phyloP scores from a whole-genome alignment of 345 rosid genomes.

The Gossypioides kirkii region DNA sequence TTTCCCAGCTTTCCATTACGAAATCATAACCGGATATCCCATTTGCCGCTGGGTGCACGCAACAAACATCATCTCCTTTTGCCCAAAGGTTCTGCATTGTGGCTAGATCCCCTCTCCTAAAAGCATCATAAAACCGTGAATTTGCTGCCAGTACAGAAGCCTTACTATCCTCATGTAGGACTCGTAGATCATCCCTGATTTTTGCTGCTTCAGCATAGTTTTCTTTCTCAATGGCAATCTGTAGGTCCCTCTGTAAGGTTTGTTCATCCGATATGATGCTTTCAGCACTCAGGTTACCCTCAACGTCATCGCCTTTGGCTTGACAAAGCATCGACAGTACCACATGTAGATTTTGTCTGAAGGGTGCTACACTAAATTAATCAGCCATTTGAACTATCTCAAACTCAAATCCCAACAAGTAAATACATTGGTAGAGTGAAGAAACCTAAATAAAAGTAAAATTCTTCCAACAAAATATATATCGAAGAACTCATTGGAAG shows the following conservation, averaged over 20 bases:
- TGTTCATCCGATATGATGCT: conserved; percentile 51
- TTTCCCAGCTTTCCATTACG: conserved; percentile 92
- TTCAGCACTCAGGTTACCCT: conserved; percentile 45
- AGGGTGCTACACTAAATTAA: conserved; percentile 30
- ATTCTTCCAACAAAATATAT: background rate
- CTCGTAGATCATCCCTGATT: conserved; percentile 61
- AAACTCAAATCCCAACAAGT: background rate
- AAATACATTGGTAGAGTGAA: background rate
- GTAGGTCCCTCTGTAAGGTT: conserved; percentile 50
- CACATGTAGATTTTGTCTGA: conserved; percentile 22
- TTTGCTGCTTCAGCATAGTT: conserved; percentile 81
- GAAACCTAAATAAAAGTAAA: background rate
- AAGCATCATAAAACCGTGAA: conserved; percentile 67
- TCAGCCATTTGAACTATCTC: conserved; percentile 12
- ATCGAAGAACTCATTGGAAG: background rate
- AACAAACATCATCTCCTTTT: conserved; percentile 54
- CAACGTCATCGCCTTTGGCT: conserved; percentile 50
- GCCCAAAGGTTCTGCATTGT: conserved; percentile 71
- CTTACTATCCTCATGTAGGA: conserved; percentile 59
- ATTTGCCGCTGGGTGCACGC: conserved; percentile 84
- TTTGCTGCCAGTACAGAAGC: conserved; percentile 67
- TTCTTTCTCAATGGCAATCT: conserved; percentile 71
- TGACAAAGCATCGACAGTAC: conserved; percentile 32
- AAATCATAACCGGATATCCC: conserved; percentile 72
- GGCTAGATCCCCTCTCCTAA: conserved; percentile 69